These are phyloP conservation scores for Mycena polygramma DNA, from an alignment of 768 basidiomycete genomes.

Conservation along the genomic window DNA sequence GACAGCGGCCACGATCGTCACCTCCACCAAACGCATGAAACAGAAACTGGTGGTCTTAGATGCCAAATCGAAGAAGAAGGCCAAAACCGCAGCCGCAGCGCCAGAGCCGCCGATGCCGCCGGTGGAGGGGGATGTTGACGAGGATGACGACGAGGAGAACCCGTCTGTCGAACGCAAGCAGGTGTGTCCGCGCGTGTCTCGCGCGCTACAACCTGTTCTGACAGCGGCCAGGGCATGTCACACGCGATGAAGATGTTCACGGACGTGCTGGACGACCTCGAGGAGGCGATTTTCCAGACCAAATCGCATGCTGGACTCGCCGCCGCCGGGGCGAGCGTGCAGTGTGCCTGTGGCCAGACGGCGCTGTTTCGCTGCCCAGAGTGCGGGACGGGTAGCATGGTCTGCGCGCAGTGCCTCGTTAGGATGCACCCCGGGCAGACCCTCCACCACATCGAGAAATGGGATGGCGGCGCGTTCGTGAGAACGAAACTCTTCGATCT, in stretches of 20 bases:
- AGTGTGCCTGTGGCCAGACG: neutral
- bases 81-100: neutral
- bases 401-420: constrained; percentile 9
- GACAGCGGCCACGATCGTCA: too few relatives aligned
- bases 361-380: constrained; percentile 2
- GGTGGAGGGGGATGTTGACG: neutral
- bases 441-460: constrained; percentile 15
- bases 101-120: neutral
- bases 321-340: neutral
- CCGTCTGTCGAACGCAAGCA: neutral
- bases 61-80: neutral
- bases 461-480: neutral
- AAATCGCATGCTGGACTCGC: neutral
- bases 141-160: neutral
- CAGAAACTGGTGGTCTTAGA: too few relatives aligned
- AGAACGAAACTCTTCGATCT: neutral
- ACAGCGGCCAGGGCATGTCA: neutral
- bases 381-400: neutral
- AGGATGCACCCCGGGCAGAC: neutral
- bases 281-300: neutral
- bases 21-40: too few relatives aligned
- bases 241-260: neutral
- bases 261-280: neutral
- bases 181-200: neutral
- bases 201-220: neutral